phyloP scores from a whole-genome alignment of 345 rosid species.

The Isatis tinctoria region DNA sequence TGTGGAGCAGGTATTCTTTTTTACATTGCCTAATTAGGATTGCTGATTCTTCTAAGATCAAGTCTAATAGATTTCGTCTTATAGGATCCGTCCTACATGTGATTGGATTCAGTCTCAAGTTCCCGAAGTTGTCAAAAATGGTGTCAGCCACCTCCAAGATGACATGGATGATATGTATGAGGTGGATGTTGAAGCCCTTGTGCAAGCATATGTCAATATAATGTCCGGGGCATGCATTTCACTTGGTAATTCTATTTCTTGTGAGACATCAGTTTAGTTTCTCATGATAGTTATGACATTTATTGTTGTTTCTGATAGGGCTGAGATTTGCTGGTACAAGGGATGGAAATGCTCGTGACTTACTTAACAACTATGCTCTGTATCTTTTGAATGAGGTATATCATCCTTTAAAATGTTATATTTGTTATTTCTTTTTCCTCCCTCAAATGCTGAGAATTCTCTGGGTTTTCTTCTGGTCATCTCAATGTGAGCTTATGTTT shows the following conservation, averaged over 20 bases:
- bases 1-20: constrained; percentile 83
- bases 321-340: constrained; percentile 89
- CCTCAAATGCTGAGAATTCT: background rate
- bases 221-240: constrained; percentile 94
- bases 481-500: constrained; percentile 15
- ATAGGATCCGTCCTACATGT: constrained; percentile 73
- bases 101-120: constrained; percentile 91
- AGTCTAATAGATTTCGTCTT: constrained; percentile 22
- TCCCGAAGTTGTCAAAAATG: constrained; percentile 70
- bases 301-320: constrained; percentile 48
- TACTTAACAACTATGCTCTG: constrained; percentile 75
- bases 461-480: constrained; percentile 6
- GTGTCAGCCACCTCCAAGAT: constrained; percentile 55
- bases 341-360: constrained; percentile 81
- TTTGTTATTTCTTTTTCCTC: background rate
- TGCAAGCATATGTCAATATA: constrained; percentile 86
- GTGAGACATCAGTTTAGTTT: constrained; percentile 3
- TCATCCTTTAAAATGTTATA: constrained; percentile 20
- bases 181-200: constrained; percentile 72
- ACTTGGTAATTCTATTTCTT: constrained; percentile 49
- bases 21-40: constrained; percentile 2
- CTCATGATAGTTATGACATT: constrained; percentile 14
- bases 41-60: constrained; percentile 19
- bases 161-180: constrained; percentile 64
- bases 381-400: constrained; percentile 87